Conservation (phyloP, 2,329 filamentous ascomycete genomes). For the Talaromyces marneffei region DNA sequence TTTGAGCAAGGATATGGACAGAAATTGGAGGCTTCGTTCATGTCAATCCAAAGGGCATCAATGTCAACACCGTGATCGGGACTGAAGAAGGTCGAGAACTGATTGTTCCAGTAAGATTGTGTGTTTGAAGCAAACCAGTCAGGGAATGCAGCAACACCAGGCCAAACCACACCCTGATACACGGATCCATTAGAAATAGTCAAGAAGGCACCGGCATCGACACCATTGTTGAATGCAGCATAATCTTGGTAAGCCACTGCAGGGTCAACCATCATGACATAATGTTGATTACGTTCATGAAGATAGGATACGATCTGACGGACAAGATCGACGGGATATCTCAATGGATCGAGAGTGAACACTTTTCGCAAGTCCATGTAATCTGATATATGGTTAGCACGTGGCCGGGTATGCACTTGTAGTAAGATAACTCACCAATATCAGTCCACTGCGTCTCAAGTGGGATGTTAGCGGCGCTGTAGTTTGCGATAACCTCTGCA, state of each 20-base stretch:
- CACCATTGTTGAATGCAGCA: constrained; percentile 55
- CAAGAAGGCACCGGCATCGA: constrained; percentile 52
- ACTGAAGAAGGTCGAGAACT: constrained; percentile 62
- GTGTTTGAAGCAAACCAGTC: constrained; percentile 69
- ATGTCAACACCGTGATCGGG: constrained; percentile 62
- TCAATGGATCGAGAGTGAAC: constrained; percentile 36
- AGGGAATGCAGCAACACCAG: constrained; percentile 64
- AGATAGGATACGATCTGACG: constrained; percentile 61
- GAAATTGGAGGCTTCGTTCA: constrained; percentile 54
- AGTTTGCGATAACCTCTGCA: constrained; percentile 41
- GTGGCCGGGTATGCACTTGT: neutral
- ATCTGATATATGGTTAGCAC: constrained; percentile 16
- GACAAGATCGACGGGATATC: constrained; percentile 44
- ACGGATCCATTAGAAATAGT: constrained; percentile 50
- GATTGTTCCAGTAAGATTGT: constrained; percentile 62
- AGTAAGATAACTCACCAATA: constrained; percentile 22
- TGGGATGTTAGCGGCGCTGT: constrained; percentile 38
- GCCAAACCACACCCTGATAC: constrained; percentile 65
- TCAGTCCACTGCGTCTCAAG: constrained; percentile 44
- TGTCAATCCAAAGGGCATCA: constrained; percentile 72
- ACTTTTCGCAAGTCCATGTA: constrained; percentile 36
- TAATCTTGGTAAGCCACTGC: constrained; percentile 31
- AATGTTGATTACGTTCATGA: constrained; percentile 62
- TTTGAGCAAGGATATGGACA: constrained; percentile 54
- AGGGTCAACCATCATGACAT: constrained; percentile 70